phyloP scores from a whole-genome alignment of 345 rosid genomes.

The Litchi chinensis region DNA sequence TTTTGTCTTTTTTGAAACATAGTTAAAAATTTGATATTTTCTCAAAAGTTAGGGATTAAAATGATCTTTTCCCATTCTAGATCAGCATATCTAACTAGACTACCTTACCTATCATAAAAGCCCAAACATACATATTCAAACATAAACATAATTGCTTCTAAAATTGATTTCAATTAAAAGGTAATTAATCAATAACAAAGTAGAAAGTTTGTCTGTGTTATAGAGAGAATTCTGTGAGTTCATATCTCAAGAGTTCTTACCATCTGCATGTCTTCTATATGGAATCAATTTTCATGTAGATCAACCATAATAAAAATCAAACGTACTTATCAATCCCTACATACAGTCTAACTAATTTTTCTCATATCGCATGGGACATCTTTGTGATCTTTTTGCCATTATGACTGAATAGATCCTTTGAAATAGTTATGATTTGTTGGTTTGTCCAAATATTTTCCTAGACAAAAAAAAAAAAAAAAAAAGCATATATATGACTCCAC shows the following conservation, averaged over 20 bases:
- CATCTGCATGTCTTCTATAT: conserved; percentile 56
- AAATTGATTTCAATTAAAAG: conserved; percentile 3
- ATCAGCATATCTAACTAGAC: neutral
- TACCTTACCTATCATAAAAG: neutral
- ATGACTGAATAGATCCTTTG: conserved; percentile 7
- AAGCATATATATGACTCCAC: neutral
- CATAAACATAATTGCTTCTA: neutral
- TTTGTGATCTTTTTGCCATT: conserved; percentile 60
- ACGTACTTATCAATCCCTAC: conserved; percentile 77
- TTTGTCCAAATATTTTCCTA: conserved; percentile 15
- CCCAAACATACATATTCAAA: conserved; percentile 2
- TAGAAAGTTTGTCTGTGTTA: neutral
- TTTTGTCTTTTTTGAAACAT: too few species aligned
- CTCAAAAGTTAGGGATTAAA: too few species aligned
- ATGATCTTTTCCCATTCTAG: too few species aligned
- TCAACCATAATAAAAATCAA: conserved; percentile 77
- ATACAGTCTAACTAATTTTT: conserved; percentile 75
- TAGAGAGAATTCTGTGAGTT: neutral
- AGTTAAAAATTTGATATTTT: too few species aligned
- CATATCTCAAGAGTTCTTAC: conserved; percentile 42
- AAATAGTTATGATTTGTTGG: conserved; percentile 8
- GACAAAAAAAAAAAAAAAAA: conserved; percentile 19
- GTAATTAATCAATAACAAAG: neutral
- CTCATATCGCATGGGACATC: conserved; percentile 48
- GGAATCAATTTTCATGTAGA: conserved; percentile 64